A percentile compares a stretch with the other conserved stretches of the same genome.
These are phyloP conservation scores for Ceratobasidium theobromae DNA, from an alignment of 1,284 basidiomycete species.

Conservation along the genomic window DNA sequence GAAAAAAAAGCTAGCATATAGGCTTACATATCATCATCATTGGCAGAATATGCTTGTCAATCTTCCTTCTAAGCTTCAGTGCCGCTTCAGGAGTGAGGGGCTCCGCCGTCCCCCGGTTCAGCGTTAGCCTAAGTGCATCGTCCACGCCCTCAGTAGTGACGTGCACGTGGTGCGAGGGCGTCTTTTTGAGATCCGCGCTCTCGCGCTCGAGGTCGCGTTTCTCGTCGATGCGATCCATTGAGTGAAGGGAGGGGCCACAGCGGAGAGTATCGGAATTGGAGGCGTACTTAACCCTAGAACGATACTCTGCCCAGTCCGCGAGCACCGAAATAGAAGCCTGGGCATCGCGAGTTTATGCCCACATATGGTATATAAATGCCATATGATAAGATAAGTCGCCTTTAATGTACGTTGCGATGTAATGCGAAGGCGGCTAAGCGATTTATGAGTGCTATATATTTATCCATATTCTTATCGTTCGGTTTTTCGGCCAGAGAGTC, in stretches of 20 bases:
- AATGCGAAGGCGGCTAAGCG: slow-evolving; percentile 10
- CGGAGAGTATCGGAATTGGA: background rate
- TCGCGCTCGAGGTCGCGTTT: slow-evolving; percentile 27
- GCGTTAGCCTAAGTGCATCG: slow-evolving; percentile 7
- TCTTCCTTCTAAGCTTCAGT: slow-evolving; percentile 37
- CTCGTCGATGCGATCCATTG: slow-evolving; percentile 15
- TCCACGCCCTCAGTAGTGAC: slow-evolving; percentile 24
- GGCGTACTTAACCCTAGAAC: slow-evolving; percentile 4
- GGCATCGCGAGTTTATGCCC: slow-evolving; percentile 8
- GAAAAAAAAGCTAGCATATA: background rate
- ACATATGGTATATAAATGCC: background rate
- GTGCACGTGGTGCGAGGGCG: slow-evolving; percentile 22
- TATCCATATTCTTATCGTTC: slow-evolving; percentile 20
- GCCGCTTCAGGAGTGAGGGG: slow-evolving; percentile 37
- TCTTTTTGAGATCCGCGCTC: slow-evolving; percentile 28
- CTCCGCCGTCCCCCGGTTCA: background rate
- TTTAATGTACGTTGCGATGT: background rate
- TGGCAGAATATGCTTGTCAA: slow-evolving; percentile 40
- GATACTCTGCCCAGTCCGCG: slow-evolving; percentile 17
- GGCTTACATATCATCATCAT: slow-evolving; percentile 40
- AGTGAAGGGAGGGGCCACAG: slow-evolving; percentile 1
- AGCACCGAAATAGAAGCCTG: slow-evolving; percentile 28
- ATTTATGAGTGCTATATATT: slow-evolving; percentile 2
- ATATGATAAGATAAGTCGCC: slow-evolving; percentile 19
- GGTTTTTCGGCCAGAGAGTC: slow-evolving; percentile 12